Evolutionary conservation across 2,329 filamentous ascomycete genomes (phyloP).

Genomic region (Huntiella bhutanensis): DNA sequence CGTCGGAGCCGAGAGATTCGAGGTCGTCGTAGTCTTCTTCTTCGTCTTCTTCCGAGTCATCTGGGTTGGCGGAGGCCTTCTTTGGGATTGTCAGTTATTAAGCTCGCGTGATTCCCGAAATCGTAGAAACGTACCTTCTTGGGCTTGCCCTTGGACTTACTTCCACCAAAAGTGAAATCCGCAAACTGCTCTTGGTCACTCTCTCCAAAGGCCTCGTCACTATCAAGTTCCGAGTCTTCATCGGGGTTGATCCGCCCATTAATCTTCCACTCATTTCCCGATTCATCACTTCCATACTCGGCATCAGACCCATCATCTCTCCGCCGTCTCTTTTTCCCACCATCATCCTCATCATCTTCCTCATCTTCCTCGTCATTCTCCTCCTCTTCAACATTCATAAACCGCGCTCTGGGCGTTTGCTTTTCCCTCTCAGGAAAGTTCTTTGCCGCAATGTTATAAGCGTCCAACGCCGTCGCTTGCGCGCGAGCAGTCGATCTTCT

Average conservation of each 20-base stretch:
- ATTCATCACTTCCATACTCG: conserved; percentile 65
- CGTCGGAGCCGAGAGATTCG: conserved; percentile 38
- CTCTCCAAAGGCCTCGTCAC: conserved; percentile 67
- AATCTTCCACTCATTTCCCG: conserved; percentile 70
- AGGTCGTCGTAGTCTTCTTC: conserved; percentile 30
- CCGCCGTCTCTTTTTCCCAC: conserved; percentile 21
- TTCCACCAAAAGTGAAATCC: conserved; percentile 42
- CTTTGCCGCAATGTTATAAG: conserved; percentile 37
- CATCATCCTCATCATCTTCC: conserved; percentile 32
- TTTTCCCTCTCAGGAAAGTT: conserved; percentile 29
- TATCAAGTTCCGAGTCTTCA: conserved; percentile 45
- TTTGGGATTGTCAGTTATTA: conserved; percentile 1
- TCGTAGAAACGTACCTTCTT: conserved; percentile 14
- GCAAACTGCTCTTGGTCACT: conserved; percentile 77
- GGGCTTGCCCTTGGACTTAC: conserved; percentile 21
- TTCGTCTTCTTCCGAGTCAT: conserved; percentile 27
- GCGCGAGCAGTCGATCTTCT: conserved; percentile 31
- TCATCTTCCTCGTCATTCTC: conserved; percentile 26
- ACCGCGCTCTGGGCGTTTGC: conserved; percentile 30
- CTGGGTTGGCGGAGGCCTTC: conserved; percentile 33
- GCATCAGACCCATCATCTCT: conserved; percentile 29
- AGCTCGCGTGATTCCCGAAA: background rate
- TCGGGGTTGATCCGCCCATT: conserved; percentile 40
- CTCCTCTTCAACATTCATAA: conserved; percentile 27
- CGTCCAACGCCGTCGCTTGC: conserved; percentile 33